Evolutionary conservation across 2,329 filamentous ascomycete species (phyloP).

Genomic region (Aspergillus intermedius): DNA sequence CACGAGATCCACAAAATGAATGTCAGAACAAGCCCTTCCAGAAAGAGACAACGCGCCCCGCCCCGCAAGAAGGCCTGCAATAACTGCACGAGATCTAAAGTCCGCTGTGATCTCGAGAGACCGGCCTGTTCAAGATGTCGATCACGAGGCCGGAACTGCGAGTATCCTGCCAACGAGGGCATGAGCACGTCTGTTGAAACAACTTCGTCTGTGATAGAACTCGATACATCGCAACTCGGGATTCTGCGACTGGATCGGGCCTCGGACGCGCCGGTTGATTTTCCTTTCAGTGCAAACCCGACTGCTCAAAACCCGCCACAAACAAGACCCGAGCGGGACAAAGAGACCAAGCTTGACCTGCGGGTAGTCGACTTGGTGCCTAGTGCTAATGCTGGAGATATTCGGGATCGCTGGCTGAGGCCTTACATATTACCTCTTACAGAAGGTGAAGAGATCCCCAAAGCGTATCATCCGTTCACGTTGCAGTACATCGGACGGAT

Average conservation of each 20-base stretch:
- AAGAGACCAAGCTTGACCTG: slow-evolving; percentile 6
- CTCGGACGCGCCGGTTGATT: too few relatives aligned
- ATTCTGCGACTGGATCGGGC: neutral
- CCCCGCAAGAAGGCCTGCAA: slow-evolving; percentile 16
- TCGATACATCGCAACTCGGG: neutral
- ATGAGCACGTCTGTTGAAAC: neutral
- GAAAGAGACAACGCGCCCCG: neutral
- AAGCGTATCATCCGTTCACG: slow-evolving; percentile 15
- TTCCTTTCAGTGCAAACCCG: neutral
- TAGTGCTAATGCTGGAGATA: slow-evolving; percentile 15
- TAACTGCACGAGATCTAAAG: slow-evolving; percentile 14
- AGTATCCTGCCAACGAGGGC: slow-evolving; percentile 6
- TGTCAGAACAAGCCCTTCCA: too few relatives aligned
- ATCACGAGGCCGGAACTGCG: slow-evolving; percentile 9
- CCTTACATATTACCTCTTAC: slow-evolving; percentile 15
- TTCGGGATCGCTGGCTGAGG: slow-evolving; percentile 23
- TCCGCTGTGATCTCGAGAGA: slow-evolving; percentile 12
- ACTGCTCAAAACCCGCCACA: neutral
- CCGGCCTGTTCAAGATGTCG: slow-evolving; percentile 14
- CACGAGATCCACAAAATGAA: too few relatives aligned
- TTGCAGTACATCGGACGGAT: slow-evolving; percentile 19
- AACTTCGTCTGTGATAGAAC: neutral
- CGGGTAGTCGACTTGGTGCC: slow-evolving; percentile 7
- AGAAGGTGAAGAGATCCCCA: slow-evolving; percentile 14
- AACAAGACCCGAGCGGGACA: neutral